phyloP scores from a whole-genome alignment of 139 green algal species.

The Coelastrella sp. region DNA sequence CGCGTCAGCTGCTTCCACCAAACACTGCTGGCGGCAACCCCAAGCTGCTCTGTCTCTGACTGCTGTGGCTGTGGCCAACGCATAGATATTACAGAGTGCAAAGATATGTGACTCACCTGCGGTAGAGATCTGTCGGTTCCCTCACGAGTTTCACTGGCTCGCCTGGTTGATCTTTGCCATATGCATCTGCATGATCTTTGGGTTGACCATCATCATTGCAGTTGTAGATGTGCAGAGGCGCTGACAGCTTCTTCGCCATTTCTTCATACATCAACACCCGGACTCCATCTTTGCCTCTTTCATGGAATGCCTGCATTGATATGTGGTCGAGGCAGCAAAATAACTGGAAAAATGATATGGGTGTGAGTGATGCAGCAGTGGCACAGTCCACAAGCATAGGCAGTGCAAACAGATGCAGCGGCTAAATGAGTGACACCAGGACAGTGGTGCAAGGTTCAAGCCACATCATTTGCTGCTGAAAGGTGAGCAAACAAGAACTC shows the following conservation, averaged over 20 bases:
- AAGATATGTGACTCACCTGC: background rate
- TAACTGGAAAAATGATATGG: background rate
- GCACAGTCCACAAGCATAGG: no score
- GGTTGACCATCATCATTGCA: background rate
- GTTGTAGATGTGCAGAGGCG: conserved; percentile 46
- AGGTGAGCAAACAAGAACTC: background rate
- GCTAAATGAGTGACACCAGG: no score
- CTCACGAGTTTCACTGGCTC: conserved; percentile 29
- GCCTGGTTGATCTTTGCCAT: conserved; percentile 24
- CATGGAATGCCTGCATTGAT: conserved; percentile 30
- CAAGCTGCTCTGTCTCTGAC: no score
- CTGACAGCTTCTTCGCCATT: conserved; percentile 30
- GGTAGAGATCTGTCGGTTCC: conserved; percentile 36
- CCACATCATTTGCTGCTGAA: background rate
- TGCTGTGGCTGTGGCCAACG: no score
- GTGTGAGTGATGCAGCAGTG: no score
- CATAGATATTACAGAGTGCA: no score
- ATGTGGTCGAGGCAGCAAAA: background rate
- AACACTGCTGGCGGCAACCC: no score
- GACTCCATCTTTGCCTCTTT: conserved; percentile 47
- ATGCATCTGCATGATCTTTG: background rate
- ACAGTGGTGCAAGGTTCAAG: no score
- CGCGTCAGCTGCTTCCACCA: no score
- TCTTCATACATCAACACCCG: conserved; percentile 47
- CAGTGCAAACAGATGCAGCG: no score